Evolutionary conservation across 805 yeast genomes (phyloP), one percentile per base, ranked within the genome.

Genomic region (Spathaspora arborariae): DNA sequence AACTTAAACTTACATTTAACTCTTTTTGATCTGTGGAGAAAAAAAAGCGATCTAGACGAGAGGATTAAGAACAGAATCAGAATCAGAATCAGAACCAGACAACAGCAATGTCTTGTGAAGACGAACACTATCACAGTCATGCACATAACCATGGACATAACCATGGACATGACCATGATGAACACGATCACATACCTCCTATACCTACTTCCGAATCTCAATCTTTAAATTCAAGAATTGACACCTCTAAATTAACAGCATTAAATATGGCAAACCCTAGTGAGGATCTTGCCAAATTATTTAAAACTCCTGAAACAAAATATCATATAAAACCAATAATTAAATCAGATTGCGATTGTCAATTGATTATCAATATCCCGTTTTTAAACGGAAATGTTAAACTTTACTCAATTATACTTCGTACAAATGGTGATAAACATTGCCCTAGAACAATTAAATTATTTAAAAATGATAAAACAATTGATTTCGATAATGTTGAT

Each of bases 261-360:
- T 66, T 88, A 51, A 91, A 91, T 57, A 70, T 82, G 35, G 67
- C 68, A 18, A 81, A 79, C 52, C 72, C 72, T 1, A 68, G 69
- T n/a, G 68, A 72, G 1, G 85, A 85, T 6, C 55, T 74, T 13
- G 62, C 56, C 19, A 62, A 69, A 44, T 67, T 89, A 18, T 78
- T 91, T 62, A 84, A 82, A 52, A 55, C 70, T 2, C 64, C 71
- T 41, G 77, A 72, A 1, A 68, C 73, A 5, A 78, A 78, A 55
- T 80, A 78, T 50, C 63, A 70, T n/a, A 53, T 79, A 8, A 71
- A 50, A 49, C 81, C 68, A 51, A 62, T 69, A 13, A 65, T 68
- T 59, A 82, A 79, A 63, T 79, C 87, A 1, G 97, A 91, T 60
- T 81, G 86, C 2, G 98, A 92, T 58, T 80, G 84, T 48, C 97